Percentiles rank a stretch among this genome's conserved stretches.
Conservation (phyloP, 495 filamentous ascomycete species). For the Penicillium manginii region DNA sequence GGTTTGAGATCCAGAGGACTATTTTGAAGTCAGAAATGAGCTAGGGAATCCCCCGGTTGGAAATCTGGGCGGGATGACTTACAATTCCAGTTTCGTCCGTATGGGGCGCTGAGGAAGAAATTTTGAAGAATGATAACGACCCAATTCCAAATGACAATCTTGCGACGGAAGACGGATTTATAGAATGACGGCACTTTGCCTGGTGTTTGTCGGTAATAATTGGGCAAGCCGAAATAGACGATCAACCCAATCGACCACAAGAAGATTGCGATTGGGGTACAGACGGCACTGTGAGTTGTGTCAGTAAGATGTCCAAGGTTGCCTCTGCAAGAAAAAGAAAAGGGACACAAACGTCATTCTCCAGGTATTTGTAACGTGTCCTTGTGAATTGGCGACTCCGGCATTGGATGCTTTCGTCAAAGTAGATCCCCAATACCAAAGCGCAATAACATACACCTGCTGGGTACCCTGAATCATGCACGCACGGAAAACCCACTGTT, state of each 20-base stretch:
- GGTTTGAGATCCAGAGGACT: conserved; percentile 53
- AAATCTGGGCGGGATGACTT: conserved; percentile 17
- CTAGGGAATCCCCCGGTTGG: neutral
- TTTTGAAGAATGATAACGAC: conserved; percentile 52
- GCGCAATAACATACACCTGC: conserved; percentile 52
- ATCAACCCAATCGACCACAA: conserved; percentile 48
- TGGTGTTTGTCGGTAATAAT: conserved; percentile 62
- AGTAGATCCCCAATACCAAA: conserved; percentile 57
- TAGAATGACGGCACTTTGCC: conserved; percentile 66
- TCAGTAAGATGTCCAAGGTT: neutral
- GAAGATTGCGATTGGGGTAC: conserved; percentile 44
- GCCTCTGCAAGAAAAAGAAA: neutral
- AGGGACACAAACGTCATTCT: conserved; percentile 46
- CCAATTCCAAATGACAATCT: conserved; percentile 57
- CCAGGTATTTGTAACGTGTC: conserved; percentile 47
- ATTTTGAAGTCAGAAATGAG: neutral
- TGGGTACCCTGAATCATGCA: conserved; percentile 56
- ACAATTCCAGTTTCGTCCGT: conserved; percentile 56
- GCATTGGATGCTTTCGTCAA: conserved; percentile 41
- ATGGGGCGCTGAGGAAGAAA: conserved; percentile 54
- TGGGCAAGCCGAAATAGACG: conserved; percentile 50
- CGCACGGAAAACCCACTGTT: conserved; percentile 56
- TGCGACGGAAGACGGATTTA: conserved; percentile 48
- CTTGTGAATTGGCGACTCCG: conserved; percentile 37
- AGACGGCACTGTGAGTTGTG: conserved; percentile 36